A percentile compares a stretch with the other conserved stretches of the same genome.
Conservation (phyloP, 2,329 filamentous ascomycete genomes). For the Huntiella omanensis region DNA sequence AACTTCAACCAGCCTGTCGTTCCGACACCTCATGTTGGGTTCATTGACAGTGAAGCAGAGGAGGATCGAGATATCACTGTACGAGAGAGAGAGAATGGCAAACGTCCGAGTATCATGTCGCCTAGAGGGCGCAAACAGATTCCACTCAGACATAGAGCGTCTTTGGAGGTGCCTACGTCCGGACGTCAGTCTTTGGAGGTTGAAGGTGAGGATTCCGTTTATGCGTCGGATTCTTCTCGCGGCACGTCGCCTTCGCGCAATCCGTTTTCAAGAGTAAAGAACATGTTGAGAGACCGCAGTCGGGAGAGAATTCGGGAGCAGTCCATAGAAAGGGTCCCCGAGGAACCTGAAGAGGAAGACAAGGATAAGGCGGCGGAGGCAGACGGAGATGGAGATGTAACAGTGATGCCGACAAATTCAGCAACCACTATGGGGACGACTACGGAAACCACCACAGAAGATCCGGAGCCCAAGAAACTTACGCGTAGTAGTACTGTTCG, state of each 20-base stretch:
- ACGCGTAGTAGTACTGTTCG: conserved; percentile 18
- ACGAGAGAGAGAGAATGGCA: too few relatives aligned
- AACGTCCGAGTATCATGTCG: too few relatives aligned
- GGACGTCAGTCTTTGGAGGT: too few relatives aligned
- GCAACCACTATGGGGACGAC: not conserved
- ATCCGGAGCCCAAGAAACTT: not conserved
- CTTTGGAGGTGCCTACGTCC: too few relatives aligned
- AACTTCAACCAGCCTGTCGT: conserved; percentile 2
- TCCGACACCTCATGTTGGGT: not conserved
- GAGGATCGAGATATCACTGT: too few relatives aligned
- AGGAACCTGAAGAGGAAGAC: not conserved
- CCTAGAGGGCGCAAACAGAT: too few relatives aligned
- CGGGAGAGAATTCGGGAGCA: conserved; percentile 5
- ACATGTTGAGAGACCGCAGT: conserved; percentile 30
- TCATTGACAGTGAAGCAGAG: too few relatives aligned
- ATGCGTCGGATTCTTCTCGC: conserved; percentile 28
- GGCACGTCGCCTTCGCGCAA: conserved; percentile 44
- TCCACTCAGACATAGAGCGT: too few relatives aligned
- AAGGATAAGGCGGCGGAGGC: not conserved
- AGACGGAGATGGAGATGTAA: not conserved
- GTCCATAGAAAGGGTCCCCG: conserved; percentile 5
- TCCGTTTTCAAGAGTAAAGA: conserved; percentile 35
- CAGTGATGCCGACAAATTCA: too few relatives aligned
- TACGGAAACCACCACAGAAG: conserved; percentile 4
- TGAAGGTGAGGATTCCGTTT: not conserved